Conservation (phyloP, 129 eudicot species). For the Silybum marianum region DNA sequence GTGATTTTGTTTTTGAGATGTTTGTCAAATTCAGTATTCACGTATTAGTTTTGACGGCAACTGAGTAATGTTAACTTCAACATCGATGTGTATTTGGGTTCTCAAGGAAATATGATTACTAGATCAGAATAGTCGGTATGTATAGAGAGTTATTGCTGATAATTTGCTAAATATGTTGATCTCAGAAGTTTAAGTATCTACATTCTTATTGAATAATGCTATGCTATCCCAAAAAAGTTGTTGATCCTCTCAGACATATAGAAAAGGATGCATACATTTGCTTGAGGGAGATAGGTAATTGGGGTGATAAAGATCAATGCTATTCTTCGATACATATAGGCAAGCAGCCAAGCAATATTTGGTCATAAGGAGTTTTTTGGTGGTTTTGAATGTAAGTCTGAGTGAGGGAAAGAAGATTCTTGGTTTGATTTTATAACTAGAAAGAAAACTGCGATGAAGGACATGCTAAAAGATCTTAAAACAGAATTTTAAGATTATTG, state of each 20-base stretch:
- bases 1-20: background rate
- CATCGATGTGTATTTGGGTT: background rate
- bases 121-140: background rate
- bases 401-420: constrained; percentile 1
- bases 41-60: background rate
- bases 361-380: background rate
- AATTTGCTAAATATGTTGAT: background rate
- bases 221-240: background rate
- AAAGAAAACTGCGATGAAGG: background rate
- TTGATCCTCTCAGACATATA: background rate
- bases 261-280: background rate
- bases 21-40: background rate
- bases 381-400: background rate
- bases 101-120: background rate
- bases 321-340: background rate
- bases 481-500: background rate
- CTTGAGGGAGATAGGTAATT: background rate
- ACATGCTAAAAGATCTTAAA: background rate
- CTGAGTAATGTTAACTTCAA: background rate
- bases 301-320: background rate
- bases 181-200: background rate
- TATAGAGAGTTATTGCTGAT: background rate
- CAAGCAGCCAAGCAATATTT: background rate
- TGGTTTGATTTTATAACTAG: background rate
- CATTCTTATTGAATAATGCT: background rate